Evolutionary conservation across 2,329 filamentous ascomycete species (phyloP).

Genomic region (Trichoderma citrinoviride): DNA sequence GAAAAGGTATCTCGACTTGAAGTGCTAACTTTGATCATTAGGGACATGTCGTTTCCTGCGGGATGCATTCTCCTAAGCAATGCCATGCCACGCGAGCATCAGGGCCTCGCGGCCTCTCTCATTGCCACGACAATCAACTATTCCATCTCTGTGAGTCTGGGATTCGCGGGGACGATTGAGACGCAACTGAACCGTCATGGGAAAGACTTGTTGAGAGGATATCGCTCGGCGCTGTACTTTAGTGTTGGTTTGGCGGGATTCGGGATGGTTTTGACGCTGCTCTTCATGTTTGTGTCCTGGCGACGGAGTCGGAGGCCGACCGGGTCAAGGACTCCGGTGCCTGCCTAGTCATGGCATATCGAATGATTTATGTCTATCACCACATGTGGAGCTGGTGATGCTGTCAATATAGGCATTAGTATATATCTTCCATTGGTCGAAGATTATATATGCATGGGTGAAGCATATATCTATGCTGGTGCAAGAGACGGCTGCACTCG

Average conservation of each 20-base stretch:
- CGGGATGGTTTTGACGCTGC: conserved; percentile 3
- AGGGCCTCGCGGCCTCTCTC: conserved; percentile 45
- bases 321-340: background rate
- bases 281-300: conserved; percentile 17
- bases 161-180: conserved; percentile 57
- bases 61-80: conserved; percentile 57
- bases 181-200: conserved; percentile 31
- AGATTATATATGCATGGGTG: background rate
- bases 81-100: conserved; percentile 40
- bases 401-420: no score
- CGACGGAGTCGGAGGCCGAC: background rate
- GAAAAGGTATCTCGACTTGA: conserved; percentile 21
- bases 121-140: conserved; percentile 64
- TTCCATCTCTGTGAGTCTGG: conserved; percentile 59
- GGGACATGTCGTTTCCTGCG: conserved; percentile 63
- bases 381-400: background rate
- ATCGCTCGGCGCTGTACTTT: conserved; percentile 36
- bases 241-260: conserved; percentile 8
- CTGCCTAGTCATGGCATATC: background rate
- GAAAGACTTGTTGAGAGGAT: conserved; percentile 26
- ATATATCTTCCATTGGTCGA: no score
- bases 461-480: no score
- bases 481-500: background rate
- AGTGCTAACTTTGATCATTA: conserved; percentile 32
- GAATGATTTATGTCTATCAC: background rate